phyloP scores from a whole-genome alignment of 2,329 filamentous ascomycete genomes.

The Arachnopeziza araneosa region DNA sequence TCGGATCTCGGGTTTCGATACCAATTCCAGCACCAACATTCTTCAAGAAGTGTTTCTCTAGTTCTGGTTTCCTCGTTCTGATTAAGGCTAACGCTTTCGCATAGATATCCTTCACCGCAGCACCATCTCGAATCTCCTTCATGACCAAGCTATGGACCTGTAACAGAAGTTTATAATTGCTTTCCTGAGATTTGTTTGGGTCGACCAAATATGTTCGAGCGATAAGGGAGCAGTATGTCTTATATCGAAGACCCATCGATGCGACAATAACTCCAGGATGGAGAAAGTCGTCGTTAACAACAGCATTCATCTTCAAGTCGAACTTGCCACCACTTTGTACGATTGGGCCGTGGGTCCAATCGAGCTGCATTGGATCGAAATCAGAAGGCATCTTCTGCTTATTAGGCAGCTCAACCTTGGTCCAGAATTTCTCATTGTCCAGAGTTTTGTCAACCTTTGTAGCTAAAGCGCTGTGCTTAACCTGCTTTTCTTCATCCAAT shows the following conservation, averaged over 20 bases:
- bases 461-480: slow-evolving; percentile 82
- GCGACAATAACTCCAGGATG: slow-evolving; percentile 93
- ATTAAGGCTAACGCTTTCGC: slow-evolving; percentile 76
- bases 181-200: slow-evolving; percentile 92
- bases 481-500: slow-evolving; percentile 93
- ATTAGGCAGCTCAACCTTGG: slow-evolving; percentile 63
- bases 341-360: slow-evolving; percentile 87
- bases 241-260: slow-evolving; percentile 87
- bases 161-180: slow-evolving; percentile 83
- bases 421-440: slow-evolving; percentile 91
- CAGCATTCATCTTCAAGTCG: slow-evolving; percentile 74
- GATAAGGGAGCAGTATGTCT: slow-evolving; percentile 90
- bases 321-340: slow-evolving; percentile 96
- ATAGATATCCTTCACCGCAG: slow-evolving; percentile 83
- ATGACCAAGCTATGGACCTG: slow-evolving; percentile 84
- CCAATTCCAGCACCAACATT: slow-evolving; percentile 90
- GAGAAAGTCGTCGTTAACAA: slow-evolving; percentile 74
- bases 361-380: slow-evolving; percentile 82
- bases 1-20: slow-evolving; percentile 81
- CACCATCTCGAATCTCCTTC: slow-evolving; percentile 85
- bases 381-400: slow-evolving; percentile 75
- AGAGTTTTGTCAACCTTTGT: slow-evolving; percentile 87
- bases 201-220: slow-evolving; percentile 94
- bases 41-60: slow-evolving; percentile 92
- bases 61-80: slow-evolving; percentile 85